phyloP scores from a whole-genome alignment of 225 moss, liverwort and hornwort genomes.

The Pleurozium schreberi region DNA sequence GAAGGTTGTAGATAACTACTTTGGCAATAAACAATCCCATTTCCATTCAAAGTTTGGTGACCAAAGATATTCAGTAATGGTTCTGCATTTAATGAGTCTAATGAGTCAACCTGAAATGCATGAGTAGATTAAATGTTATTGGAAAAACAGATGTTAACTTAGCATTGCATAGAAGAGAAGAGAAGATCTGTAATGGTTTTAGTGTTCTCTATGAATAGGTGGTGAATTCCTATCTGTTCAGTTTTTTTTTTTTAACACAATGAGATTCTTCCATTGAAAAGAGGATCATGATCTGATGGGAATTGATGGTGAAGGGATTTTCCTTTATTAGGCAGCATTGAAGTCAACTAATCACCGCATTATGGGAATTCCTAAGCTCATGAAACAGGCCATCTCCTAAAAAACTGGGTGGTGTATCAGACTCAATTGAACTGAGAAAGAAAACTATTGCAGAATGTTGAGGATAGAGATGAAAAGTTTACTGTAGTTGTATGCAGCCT shows the following conservation, averaged over 20 bases:
- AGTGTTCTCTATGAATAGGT: neutral
- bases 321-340: neutral
- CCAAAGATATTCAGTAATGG: neutral
- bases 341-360: neutral
- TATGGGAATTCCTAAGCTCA: neutral
- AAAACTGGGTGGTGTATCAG: neutral
- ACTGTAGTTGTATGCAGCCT: neutral
- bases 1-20: neutral
- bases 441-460: neutral
- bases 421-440: neutral
- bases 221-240: no score
- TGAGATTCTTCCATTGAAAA: neutral
- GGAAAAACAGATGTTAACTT: neutral
- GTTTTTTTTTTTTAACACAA: accelerated
- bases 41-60: neutral
- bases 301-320: neutral
- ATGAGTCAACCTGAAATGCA: neutral
- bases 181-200: neutral
- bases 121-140: neutral
- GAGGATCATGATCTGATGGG: neutral
- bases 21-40: neutral
- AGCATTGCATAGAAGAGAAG: neutral
- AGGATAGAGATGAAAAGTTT: neutral
- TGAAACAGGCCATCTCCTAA: neutral
- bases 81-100: no score